Evolutionary conservation across 306 rosid species (phyloP).

Genomic region (Astragalus glycyphyllos): DNA sequence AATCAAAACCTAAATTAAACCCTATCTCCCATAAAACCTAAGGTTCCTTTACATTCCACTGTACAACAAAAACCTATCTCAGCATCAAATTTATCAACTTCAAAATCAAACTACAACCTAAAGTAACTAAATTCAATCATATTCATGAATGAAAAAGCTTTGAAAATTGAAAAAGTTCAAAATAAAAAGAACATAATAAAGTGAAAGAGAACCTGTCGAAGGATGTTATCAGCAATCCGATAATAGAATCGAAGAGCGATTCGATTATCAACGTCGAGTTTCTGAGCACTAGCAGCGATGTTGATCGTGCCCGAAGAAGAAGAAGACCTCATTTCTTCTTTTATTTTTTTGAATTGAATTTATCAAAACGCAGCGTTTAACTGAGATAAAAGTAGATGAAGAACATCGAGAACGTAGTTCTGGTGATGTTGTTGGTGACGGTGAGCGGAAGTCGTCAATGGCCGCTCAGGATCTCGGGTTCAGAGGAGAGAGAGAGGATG

Average conservation of each 20-base stretch:
- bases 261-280: constrained; percentile 74
- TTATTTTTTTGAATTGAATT: neutral
- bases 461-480: constrained; percentile 42
- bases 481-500: constrained; percentile 31
- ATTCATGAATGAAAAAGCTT: neutral
- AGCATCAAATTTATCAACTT: constrained; percentile 22
- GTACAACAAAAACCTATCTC: neutral
- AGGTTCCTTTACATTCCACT: neutral
- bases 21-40: neutral
- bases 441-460: constrained; percentile 50
- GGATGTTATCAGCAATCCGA: constrained; percentile 87
- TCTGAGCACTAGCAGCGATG: constrained; percentile 77
- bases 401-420: constrained; percentile 21
- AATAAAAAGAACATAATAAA: neutral
- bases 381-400: constrained; percentile 17
- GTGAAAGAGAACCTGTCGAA: constrained; percentile 69
- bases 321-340: constrained; percentile 56
- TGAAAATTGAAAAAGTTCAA: neutral
- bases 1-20: constrained; percentile 22
- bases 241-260: constrained; percentile 77
- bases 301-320: constrained; percentile 66
- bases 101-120: neutral
- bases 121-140: constrained; percentile 3
- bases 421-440: constrained; percentile 6
- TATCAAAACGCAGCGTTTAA: constrained; percentile 13